These are phyloP conservation scores for Dryadomyces sulphureus DNA, from an alignment of 2,329 filamentous ascomycete genomes.

Conservation along the genomic window DNA sequence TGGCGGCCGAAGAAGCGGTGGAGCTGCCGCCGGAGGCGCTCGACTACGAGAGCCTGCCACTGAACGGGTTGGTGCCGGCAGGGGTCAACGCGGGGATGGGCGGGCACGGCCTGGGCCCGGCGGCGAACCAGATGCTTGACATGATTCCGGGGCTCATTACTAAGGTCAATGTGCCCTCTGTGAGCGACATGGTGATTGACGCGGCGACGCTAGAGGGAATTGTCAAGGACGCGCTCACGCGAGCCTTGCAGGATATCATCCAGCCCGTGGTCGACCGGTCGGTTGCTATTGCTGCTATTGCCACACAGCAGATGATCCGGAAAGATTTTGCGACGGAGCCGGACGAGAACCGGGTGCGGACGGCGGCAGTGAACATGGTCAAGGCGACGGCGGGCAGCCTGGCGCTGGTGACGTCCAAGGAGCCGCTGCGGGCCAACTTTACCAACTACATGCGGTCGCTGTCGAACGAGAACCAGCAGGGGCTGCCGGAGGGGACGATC, in stretches of 20 bases:
- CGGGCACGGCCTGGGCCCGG: slow-evolving; percentile 51
- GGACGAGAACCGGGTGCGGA: slow-evolving; percentile 74
- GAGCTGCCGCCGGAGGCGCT: slow-evolving; percentile 52
- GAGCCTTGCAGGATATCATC: slow-evolving; percentile 90
- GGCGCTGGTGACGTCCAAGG: slow-evolving; percentile 94
- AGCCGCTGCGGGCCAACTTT: slow-evolving; percentile 90
- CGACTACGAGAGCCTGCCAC: slow-evolving; percentile 71
- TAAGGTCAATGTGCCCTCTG: slow-evolving; percentile 66
- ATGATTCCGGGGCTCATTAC: slow-evolving; percentile 73
- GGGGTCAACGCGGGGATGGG: slow-evolving; percentile 25
- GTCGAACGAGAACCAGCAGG: slow-evolving; percentile 56
- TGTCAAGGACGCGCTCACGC: slow-evolving; percentile 71
- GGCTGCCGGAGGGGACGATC: slow-evolving; percentile 84
- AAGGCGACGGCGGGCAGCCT: slow-evolving; percentile 88
- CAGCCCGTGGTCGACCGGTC: slow-evolving; percentile 94
- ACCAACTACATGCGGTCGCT: slow-evolving; percentile 81
- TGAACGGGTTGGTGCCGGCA: slow-evolving; percentile 59
- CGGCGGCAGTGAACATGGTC: slow-evolving; percentile 83
- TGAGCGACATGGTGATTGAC: slow-evolving; percentile 65
- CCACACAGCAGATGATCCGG: slow-evolving; percentile 84
- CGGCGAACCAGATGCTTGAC: slow-evolving; percentile 58
- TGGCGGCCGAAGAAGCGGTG: slow-evolving; percentile 44
- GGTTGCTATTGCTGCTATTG: slow-evolving; percentile 94
- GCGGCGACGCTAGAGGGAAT: slow-evolving; percentile 56
- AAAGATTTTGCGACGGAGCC: slow-evolving; percentile 94